Conservation (phyloP, 202 grass and related monocot genomes). For the Zoysia matrella region DNA sequence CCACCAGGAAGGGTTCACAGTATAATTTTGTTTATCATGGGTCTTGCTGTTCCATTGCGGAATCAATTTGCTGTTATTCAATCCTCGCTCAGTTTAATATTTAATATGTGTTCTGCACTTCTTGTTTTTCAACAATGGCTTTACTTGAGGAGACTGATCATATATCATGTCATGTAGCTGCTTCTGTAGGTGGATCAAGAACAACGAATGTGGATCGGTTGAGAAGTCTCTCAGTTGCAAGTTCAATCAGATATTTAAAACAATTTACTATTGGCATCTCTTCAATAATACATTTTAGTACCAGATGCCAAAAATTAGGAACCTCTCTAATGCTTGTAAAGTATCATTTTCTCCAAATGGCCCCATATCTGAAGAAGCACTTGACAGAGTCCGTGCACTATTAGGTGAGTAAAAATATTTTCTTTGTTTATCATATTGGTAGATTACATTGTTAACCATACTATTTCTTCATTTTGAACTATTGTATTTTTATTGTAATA, state of each 20-base stretch:
- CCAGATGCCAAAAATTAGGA: constrained; percentile 92
- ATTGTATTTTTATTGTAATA: neutral
- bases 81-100: neutral
- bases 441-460: neutral
- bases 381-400: constrained; percentile 74
- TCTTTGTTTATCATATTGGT: constrained; percentile 9
- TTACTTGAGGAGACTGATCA: neutral
- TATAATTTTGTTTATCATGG: neutral
- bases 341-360: constrained; percentile 73
- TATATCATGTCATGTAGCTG: neutral
- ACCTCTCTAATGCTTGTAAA: constrained; percentile 76
- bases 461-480: constrained; percentile 12
- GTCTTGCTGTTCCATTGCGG: neutral
- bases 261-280: constrained; percentile 24
- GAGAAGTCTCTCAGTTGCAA: constrained; percentile 13
- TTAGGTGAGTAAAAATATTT: constrained; percentile 65
- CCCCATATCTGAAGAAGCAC: constrained; percentile 82
- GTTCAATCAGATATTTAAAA: constrained; percentile 14
- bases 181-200: neutral
- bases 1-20: neutral
- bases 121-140: neutral
- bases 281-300: constrained; percentile 27
- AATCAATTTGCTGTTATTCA: neutral
- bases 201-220: constrained; percentile 12
- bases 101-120: neutral